Evolutionary conservation across 768 basidiomycete species (phyloP), one percentile per base, ranked within the genome.

Genomic region (Dacryopinax primogenitus): DNA sequence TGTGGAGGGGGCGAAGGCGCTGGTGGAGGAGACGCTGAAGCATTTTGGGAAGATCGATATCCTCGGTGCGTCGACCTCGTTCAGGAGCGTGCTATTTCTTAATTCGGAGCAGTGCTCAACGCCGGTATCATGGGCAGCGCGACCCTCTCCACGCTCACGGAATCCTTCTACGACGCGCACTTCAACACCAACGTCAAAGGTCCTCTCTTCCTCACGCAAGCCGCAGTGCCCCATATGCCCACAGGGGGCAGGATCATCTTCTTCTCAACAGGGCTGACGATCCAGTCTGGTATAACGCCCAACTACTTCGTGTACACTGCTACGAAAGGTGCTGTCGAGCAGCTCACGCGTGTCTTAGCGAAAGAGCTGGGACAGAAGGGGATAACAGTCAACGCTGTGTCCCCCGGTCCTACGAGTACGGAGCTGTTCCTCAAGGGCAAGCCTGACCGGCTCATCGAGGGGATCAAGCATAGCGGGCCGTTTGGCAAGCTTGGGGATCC

Each of bases 161-260:
- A 84, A 70, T 74, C 72, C n/a, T 78, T 77, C 67, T 84, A 77
- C 69, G 81, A 84, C 63, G 70, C 70, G 21, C 80, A 82, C 67
- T 78, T 83, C 67, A 73, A 80, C 63, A 77, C 77, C 47, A 85
- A 85, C 66, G 82, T 85, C 64, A 84, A 84, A 69, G 82, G 79
- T 0, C 83, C 84, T 1, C 67, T 86, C 16, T 85, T 84, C 74
- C 72, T 83, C 61, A 77, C 77, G 1, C 78, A 85, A 68, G 74
- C 76, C 4, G 82, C 78, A 1, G 78, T 77, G 2, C 71, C 77
- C 21, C 70, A 78, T 41, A 71, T 84, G 62, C 76, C 76, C 13
- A 64, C 75, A 32, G 80, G 83, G 9, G 79, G 81, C 1, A 78
- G 82, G 6, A 78, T 85, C 65, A 79, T 85, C 44, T 83, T 85